phyloP scores from a whole-genome alignment of 208 protist species.

The Jaenimonas drosophilae region DNA sequence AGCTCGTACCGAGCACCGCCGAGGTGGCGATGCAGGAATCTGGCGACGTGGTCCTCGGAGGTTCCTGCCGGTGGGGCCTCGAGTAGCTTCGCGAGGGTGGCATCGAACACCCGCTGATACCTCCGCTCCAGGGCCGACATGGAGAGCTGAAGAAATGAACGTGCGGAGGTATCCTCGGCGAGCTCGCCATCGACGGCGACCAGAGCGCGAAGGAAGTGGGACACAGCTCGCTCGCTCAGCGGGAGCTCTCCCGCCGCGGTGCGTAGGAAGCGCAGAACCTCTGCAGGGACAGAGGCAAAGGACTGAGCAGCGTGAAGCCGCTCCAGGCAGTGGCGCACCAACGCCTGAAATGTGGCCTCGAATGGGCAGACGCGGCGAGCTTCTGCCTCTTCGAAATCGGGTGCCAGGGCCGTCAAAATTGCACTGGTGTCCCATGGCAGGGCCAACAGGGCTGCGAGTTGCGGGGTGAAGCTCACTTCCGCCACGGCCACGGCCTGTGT shows the following conservation, averaged over 20 bases:
- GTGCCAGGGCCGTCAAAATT: conserved; percentile 10
- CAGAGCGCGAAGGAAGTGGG: conserved; percentile 26
- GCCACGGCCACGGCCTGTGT: conserved; percentile 38
- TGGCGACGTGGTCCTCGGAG: conserved; percentile 16
- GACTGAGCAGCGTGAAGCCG: conserved; percentile 29
- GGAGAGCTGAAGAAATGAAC: conserved; percentile 14
- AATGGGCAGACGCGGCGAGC: conserved; percentile 2
- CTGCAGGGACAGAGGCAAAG: conserved; percentile 38
- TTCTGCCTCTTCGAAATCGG: conserved; percentile 11
- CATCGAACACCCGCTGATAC: conserved; percentile 55
- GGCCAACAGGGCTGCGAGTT: conserved; percentile 33
- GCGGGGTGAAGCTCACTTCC: conserved; percentile 37
- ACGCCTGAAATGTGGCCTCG: conserved; percentile 10
- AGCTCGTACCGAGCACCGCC: conserved; percentile 63
- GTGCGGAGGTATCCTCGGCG: conserved; percentile 5
- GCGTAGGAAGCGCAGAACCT: conserved; percentile 51
- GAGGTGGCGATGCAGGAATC: conserved; percentile 64
- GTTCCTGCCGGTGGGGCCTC: conserved; percentile 2
- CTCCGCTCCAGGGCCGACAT: conserved; percentile 56
- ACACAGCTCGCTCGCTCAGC: conserved; percentile 32
- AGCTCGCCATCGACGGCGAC: conserved; percentile 12
- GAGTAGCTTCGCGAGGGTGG: conserved; percentile 45
- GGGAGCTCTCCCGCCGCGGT: conserved; percentile 54
- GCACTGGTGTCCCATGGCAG: conserved; percentile 39
- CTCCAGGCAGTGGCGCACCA: conserved; percentile 25